These are phyloP conservation scores for Sanghuangporus baumii DNA, from an alignment of 1,284 basidiomycete species.

Conservation along the genomic window DNA sequence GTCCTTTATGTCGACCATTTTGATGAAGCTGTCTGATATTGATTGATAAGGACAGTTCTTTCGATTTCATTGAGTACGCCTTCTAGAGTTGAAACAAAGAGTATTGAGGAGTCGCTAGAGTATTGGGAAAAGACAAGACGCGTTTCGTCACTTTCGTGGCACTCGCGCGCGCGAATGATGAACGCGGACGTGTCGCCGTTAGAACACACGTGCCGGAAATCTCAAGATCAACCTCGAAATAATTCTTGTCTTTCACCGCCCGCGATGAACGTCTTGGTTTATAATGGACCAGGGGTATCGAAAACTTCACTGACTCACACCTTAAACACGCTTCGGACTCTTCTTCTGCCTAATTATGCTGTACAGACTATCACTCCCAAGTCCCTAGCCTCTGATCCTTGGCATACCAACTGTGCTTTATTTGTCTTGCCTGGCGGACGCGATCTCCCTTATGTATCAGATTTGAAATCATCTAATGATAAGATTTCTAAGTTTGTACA, in stretches of 20 bases:
- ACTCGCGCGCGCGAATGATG: not conserved
- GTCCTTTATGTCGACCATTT: not conserved
- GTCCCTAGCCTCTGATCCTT: slow-evolving; percentile 63
- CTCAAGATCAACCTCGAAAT: not conserved
- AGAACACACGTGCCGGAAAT: not conserved
- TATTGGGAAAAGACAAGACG: not conserved
- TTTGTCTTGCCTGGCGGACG: slow-evolving; percentile 70
- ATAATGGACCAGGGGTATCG: slow-evolving; percentile 66
- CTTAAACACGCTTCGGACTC: slow-evolving; percentile 47
- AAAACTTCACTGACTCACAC: slow-evolving; percentile 53
- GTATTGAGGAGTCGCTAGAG: not conserved
- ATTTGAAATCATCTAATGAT: slow-evolving; percentile 35
- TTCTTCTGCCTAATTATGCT: slow-evolving; percentile 71
- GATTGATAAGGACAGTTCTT: not conserved
- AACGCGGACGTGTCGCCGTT: not conserved
- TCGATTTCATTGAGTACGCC: not conserved
- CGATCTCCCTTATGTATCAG: slow-evolving; percentile 42
- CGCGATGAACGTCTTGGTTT: slow-evolving; percentile 75
- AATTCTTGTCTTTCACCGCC: not conserved
- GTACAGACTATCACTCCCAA: slow-evolving; percentile 62
- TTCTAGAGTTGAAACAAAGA: not conserved
- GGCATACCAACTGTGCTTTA: slow-evolving; percentile 69
- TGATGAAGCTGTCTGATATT: not conserved
- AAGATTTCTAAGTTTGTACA: slow-evolving; percentile 61
- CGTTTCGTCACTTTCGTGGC: not conserved